Base-by-base conservation (phyloP, 1,139 yeast genomes). In the Kluyveromyces sp. region DNA sequence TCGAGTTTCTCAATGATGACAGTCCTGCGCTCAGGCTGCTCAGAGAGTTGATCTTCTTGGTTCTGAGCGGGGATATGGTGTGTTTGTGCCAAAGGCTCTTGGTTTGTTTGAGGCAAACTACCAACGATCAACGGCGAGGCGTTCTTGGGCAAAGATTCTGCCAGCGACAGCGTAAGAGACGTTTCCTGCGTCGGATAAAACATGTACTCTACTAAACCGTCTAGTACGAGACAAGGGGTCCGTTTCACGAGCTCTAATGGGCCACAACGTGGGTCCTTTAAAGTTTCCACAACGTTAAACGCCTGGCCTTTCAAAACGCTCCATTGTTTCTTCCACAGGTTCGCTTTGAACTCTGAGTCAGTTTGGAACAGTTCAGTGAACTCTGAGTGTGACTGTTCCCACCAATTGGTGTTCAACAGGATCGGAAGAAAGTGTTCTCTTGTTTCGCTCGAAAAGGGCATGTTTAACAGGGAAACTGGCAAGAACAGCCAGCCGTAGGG, bases 281-380 rank as follows among this genome's bases (percentile, higher is more conserved):
- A 62, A 1, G 81, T 72, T 51, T 83, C 87, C 3, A 82, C 83
- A 6, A 83, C 82, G 52, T 82, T 82, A 63, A 80, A 82, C 0
- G 92, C 87, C 55, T 83, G 92, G 0, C 94, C 94, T 55, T 83
- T 83, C 54, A 83, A 55, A 1, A 83, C 83, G 0, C 86, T 80
- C 68, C 82, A 69, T 55, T 83, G 92, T 46, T 76, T 74, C 35
- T 64, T 66, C 80, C 85, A 83, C 78, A 81, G 72, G 40, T 86
- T 65, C 49, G 74, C 78, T 49, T 75, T 77, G 58, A 81, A 82
- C 49, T 80, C 85, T 2, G 71, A 61, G 56, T 82, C 88, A 39
- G 74, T 67, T 41, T 70, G 64, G 50, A 80, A 78, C 37, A 77
- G 65, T 35, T 68, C 67, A 29, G 73, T 67, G 44, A 83, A 65